Evolutionary conservation across 2,329 filamentous ascomycete genomes (phyloP), one percentile per base, ranked within the genome.

Genomic region (Talaromyces sp.): DNA sequence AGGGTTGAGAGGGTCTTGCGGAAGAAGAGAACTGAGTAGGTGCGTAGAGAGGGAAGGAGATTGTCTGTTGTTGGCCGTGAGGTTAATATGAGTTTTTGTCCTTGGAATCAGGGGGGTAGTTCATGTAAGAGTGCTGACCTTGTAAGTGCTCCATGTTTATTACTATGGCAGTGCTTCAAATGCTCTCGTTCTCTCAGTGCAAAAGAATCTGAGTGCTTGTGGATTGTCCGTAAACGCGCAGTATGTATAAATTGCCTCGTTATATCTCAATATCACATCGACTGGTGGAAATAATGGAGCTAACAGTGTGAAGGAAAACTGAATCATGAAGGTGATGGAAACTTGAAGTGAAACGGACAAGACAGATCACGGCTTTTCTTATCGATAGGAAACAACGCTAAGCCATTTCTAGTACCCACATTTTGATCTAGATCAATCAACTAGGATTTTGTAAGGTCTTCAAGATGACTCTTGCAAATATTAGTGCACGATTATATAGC

Each of bases 31-130:
- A 58, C 40, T 21, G 59, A 63, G 56, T 58, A 51, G 35, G 45
- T 53, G 28, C 61, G 58, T 37, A 66, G 41, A 52, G 53, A 53
- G 2, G 64, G 62, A 36, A 65, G 48, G 53, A 66, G 41, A 45
- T 61, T 61, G 50, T 65, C 65, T 67, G 39, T 41, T n/a, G 22
- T 13, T 31, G n/a, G 31, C n/a, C 1, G 5, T 51, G 5, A 36
- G 46, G 10, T n/a, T 6, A 36, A 13, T 36, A 31, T 10, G 13
- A 2, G 5, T 2, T 15, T 25, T 13, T n/a, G 4, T 45, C 2
- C 1, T 15, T 33, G 8, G 9, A 21, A 15, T 19, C 9, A 28
- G 7, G 7, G 25, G 7, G 4, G 7, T 28, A 28, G 25, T 28
- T 28, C 25, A 28, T 28, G 25, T 3, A n/a, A n/a, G n/a, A n/a